Percentiles rank a stretch among this genome's conserved stretches.
Evolutionary conservation across 345 rosid genomes (phyloP).

Genomic region (Aethionema arabicum): DNA sequence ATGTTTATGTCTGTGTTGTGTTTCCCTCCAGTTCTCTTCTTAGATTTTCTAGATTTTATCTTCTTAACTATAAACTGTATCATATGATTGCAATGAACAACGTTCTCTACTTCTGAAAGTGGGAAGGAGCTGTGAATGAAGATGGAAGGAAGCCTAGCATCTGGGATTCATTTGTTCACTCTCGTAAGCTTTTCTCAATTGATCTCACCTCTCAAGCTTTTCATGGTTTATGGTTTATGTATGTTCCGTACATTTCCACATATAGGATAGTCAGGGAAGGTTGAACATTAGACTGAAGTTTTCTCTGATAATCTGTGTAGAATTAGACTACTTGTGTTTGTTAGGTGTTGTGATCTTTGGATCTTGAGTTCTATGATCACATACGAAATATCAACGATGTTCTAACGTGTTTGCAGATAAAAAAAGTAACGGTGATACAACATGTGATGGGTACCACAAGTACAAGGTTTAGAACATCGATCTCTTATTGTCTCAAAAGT

Average conservation of each 20-base stretch:
- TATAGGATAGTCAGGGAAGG: too few relatives aligned
- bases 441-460: conserved; percentile 61
- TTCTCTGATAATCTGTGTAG: too few relatives aligned
- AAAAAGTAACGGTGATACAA: conserved; percentile 46
- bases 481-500: not conserved
- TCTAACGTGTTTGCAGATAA: conserved; percentile 3
- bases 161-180: conserved; percentile 54
- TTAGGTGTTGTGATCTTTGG: not conserved
- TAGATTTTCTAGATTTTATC: too few relatives aligned
- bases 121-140: conserved; percentile 58
- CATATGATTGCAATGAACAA: not conserved
- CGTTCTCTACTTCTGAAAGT: conserved; percentile 4
- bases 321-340: too few relatives aligned
- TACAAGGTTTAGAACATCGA: conserved; percentile 47
- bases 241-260: not conserved
- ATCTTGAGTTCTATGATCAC: not conserved
- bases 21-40: not conserved
- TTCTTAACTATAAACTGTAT: too few relatives aligned
- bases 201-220: not conserved
- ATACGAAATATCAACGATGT: not conserved
- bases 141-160: conserved; percentile 58
- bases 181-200: conserved; percentile 34
- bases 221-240: not conserved
- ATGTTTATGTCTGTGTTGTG: too few relatives aligned
- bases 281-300: too few relatives aligned